Evolutionary conservation across 495 filamentous ascomycete genomes (phyloP).

Genomic region (Cetradonia linearis): DNA sequence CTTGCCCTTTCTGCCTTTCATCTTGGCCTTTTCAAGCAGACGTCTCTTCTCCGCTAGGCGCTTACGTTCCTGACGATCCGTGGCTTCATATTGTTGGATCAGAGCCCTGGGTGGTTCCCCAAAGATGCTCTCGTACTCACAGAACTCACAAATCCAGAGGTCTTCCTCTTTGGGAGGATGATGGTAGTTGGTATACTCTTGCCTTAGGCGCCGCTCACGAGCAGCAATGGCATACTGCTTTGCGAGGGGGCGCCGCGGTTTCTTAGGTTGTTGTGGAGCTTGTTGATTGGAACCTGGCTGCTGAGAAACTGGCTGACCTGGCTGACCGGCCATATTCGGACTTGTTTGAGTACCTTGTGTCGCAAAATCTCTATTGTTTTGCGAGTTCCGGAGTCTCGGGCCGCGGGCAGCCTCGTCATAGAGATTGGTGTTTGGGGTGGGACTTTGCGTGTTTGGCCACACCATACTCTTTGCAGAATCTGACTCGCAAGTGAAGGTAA

Average conservation of each 20-base stretch:
- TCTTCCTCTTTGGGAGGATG: slow-evolving; percentile 65
- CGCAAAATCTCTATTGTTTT: slow-evolving; percentile 33
- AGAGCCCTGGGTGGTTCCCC: slow-evolving; percentile 71
- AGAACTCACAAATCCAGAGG: slow-evolving; percentile 91
- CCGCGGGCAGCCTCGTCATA: slow-evolving; percentile 21
- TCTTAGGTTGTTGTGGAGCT: slow-evolving; percentile 40
- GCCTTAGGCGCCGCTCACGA: slow-evolving; percentile 55
- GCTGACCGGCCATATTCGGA: slow-evolving; percentile 37
- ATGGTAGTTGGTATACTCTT: slow-evolving; percentile 64
- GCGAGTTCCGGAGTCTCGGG: slow-evolving; percentile 8
- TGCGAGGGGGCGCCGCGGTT: slow-evolving; percentile 46
- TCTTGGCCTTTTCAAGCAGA: slow-evolving; percentile 86
- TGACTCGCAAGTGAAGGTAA: slow-evolving; percentile 84
- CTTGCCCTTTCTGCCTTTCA: slow-evolving; percentile 79
- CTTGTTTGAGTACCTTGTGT: slow-evolving; percentile 56
- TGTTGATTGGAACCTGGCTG: slow-evolving; percentile 27
- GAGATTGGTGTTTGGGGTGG: neutral
- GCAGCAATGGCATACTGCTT: slow-evolving; percentile 55
- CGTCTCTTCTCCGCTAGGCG: slow-evolving; percentile 71
- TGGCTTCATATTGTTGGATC: slow-evolving; percentile 87
- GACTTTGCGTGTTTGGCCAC: slow-evolving; percentile 35
- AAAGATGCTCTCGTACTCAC: slow-evolving; percentile 81
- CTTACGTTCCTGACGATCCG: slow-evolving; percentile 77
- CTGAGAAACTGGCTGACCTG: slow-evolving; percentile 27
- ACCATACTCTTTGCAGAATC: slow-evolving; percentile 57